These are phyloP conservation scores for Aspergillus uvarum DNA, from an alignment of 2,329 filamentous ascomycete genomes.

Conservation along the genomic window DNA sequence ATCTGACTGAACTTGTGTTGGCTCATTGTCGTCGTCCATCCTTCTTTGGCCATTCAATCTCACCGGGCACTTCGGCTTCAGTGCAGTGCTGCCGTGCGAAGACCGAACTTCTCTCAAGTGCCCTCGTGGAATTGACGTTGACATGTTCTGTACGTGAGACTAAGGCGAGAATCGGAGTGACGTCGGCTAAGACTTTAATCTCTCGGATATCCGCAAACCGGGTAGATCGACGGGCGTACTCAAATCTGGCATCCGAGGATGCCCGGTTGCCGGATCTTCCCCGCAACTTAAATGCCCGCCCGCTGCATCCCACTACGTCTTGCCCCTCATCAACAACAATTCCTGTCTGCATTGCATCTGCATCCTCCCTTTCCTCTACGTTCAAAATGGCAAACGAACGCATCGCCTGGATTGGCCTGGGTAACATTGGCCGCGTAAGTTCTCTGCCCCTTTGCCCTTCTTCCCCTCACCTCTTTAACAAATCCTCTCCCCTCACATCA, in stretches of 20 bases:
- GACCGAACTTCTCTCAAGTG: too few species aligned
- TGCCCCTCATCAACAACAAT: background rate
- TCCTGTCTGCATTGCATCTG: background rate
- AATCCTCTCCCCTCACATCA: background rate
- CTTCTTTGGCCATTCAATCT: too few species aligned
- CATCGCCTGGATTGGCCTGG: constrained; percentile 72
- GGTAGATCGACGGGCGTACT: too few species aligned
- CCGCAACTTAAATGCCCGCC: background rate
- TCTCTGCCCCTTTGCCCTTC: background rate
- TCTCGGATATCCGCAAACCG: background rate
- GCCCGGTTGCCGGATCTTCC: background rate
- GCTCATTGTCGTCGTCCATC: too few species aligned
- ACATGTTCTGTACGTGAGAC: too few species aligned
- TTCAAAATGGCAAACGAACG: constrained; percentile 20
- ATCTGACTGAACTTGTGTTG: too few species aligned
- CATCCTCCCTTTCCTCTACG: too few species aligned
- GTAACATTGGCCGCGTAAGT: constrained; percentile 80
- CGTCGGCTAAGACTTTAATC: background rate
- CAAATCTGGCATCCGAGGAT: background rate
- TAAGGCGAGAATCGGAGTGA: too few species aligned
- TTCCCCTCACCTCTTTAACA: background rate
- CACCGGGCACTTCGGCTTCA: too few species aligned
- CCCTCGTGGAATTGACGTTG: too few species aligned
- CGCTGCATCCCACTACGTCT: background rate
- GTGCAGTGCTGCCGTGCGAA: too few species aligned